Evolutionary conservation across 805 yeast genomes (phyloP).

Genomic region (Kurtzmaniella fragi): DNA sequence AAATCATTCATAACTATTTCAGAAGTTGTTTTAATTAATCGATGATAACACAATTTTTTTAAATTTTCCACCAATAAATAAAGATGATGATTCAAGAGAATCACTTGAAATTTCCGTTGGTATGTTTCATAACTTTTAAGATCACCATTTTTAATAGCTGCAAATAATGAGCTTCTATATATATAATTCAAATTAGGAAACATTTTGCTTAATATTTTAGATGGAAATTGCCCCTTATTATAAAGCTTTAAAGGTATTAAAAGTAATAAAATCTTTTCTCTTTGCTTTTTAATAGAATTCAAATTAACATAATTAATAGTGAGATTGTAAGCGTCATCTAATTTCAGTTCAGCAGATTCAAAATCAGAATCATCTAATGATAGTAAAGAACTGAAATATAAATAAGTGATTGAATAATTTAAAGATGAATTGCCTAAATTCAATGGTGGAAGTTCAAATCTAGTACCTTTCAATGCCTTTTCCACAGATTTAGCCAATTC

Average conservation of each 20-base stretch:
- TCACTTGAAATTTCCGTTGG: constrained; percentile 1
- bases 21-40: constrained; percentile 41
- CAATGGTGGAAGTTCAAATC: constrained; percentile 48
- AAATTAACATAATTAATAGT: constrained; percentile 18
- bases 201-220: constrained; percentile 27
- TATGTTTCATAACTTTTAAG: constrained; percentile 44
- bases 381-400: constrained; percentile 66
- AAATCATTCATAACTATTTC: constrained; percentile 16
- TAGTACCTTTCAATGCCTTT: constrained; percentile 57
- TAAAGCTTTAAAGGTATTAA: constrained; percentile 62
- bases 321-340: constrained; percentile 45
- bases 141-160: constrained; percentile 52
- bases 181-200: constrained; percentile 38
- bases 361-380: constrained; percentile 63
- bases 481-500: constrained; percentile 74
- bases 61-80: constrained; percentile 56
- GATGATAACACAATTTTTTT: constrained; percentile 45
- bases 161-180: constrained; percentile 44
- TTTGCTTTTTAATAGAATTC: constrained; percentile 17
- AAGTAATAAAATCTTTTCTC: constrained; percentile 48
- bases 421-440: constrained; percentile 24
- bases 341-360: constrained; percentile 43
- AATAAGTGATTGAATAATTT: constrained; percentile 52
- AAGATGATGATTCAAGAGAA: constrained; percentile 40
- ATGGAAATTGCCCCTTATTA: constrained; percentile 45